phyloP scores from a whole-genome alignment of 202 grass and related monocot genomes.

The Setaria viridis region DNA sequence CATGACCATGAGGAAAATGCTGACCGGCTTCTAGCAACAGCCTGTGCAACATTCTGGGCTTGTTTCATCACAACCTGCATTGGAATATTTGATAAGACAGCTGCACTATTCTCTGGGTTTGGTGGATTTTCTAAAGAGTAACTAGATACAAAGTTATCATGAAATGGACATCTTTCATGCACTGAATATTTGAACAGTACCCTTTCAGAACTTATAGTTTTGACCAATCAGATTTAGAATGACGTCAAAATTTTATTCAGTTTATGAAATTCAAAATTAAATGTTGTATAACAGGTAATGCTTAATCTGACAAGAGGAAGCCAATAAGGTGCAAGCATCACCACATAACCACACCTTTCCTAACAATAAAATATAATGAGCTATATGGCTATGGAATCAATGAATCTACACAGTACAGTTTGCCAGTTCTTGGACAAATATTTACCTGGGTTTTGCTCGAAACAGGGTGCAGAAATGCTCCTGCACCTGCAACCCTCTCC shows the following conservation, averaged over 20 bases:
- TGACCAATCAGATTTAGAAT: background rate
- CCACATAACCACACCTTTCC: background rate
- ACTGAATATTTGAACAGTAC: slow-evolving; percentile 14
- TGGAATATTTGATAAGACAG: slow-evolving; percentile 11
- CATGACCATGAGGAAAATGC: slow-evolving; percentile 94
- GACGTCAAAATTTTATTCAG: background rate
- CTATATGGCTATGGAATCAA: background rate
- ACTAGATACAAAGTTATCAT: slow-evolving; percentile 29
- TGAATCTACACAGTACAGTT: slow-evolving; percentile 41
- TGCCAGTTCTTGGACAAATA: slow-evolving; percentile 38
- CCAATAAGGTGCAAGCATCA: slow-evolving; percentile 18
- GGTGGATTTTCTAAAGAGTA: slow-evolving; percentile 26
- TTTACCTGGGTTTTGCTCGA: slow-evolving; percentile 95
- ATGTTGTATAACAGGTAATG: slow-evolving; percentile 11
- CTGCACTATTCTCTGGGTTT: background rate
- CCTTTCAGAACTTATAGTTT: slow-evolving; percentile 33
- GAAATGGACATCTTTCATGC: background rate
- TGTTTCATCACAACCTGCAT: slow-evolving; percentile 89
- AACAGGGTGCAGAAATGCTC: slow-evolving; percentile 79
- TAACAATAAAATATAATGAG: slow-evolving; percentile 7
- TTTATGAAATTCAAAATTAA: slow-evolving; percentile 35
- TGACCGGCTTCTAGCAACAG: slow-evolving; percentile 80
- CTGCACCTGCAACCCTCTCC: slow-evolving; percentile 88
- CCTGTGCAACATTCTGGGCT: slow-evolving; percentile 94
- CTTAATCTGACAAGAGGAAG: slow-evolving; percentile 2